Conservation (phyloP, 306 rosid species). For the Vicia villosa region DNA sequence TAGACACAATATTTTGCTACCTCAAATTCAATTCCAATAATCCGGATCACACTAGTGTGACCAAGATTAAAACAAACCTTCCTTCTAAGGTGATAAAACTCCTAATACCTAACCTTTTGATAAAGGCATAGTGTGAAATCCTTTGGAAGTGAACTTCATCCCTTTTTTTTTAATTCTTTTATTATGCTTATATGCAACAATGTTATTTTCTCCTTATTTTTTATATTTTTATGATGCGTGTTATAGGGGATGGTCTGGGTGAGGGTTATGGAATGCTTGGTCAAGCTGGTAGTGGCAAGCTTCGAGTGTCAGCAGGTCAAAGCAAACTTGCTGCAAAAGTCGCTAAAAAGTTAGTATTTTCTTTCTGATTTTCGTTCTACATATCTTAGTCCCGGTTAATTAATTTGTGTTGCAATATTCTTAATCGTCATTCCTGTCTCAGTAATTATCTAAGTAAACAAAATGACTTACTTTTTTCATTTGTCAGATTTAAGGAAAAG, state of each 20-base stretch:
- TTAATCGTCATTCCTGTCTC: constrained; percentile 13
- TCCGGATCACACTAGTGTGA: constrained; percentile 4
- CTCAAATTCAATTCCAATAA: neutral
- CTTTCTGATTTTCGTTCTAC: constrained; percentile 16
- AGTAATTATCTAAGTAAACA: neutral
- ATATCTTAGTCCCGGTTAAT: constrained; percentile 18
- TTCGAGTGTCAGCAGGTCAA: constrained; percentile 84
- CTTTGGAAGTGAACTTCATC: constrained; percentile 11
- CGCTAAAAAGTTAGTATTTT: constrained; percentile 69
- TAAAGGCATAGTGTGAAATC: constrained; percentile 9
- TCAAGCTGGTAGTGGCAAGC: constrained; percentile 99
- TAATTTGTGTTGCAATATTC: constrained; percentile 12
- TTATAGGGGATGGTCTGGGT: constrained; percentile 91
- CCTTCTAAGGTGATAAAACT: neutral
- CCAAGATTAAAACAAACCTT: neutral
- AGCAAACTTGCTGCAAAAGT: constrained; percentile 92
- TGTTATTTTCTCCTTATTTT: constrained; percentile 10
- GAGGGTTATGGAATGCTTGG: constrained; percentile 99
- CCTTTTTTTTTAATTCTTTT: constrained; percentile 4
- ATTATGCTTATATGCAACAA: neutral
- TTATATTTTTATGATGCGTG: constrained; percentile 29
- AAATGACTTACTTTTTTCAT: constrained; percentile 5
- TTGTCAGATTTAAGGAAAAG: constrained; percentile 86
- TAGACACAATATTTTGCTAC: constrained; percentile 4
- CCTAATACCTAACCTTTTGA: neutral